Conservation (phyloP, 1,284 basidiomycete genomes). For the Blastosporella zonata region DNA sequence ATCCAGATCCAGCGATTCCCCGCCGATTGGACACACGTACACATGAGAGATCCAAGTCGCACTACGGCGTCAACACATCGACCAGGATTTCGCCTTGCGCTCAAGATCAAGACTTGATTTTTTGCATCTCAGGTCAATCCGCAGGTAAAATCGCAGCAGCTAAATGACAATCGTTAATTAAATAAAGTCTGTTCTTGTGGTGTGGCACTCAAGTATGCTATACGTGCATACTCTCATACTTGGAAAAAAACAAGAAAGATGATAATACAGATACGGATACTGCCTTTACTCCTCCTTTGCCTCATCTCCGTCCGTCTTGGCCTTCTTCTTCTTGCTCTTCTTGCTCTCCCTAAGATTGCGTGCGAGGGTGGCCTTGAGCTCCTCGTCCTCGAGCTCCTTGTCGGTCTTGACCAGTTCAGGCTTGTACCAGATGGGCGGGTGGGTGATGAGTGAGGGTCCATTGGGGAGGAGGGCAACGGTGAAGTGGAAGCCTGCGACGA, state of each 20-base stretch:
- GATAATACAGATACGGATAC: neutral
- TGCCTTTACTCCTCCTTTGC: slow-evolving; percentile 31
- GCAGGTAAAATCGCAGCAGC: no score
- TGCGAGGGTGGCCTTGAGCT: slow-evolving; percentile 75
- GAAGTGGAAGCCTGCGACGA: slow-evolving; percentile 94
- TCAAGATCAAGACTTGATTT: no score
- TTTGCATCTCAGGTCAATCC: no score
- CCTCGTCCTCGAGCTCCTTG: slow-evolving; percentile 86
- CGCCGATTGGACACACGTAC: neutral
- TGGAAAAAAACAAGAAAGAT: neutral
- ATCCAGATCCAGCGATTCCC: neutral
- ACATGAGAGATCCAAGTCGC: no score
- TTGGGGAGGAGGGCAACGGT: slow-evolving; percentile 87
- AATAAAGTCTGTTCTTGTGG: no score
- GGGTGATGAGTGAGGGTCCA: slow-evolving; percentile 83
- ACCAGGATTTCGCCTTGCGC: no score
- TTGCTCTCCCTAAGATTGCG: slow-evolving; percentile 85
- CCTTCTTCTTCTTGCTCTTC: slow-evolving; percentile 88
- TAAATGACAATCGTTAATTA: no score
- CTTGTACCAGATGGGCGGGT: slow-evolving; percentile 90
- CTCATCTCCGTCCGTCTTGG: slow-evolving; percentile 48
- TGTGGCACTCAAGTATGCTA: neutral
- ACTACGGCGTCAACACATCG: no score
- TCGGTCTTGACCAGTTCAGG: slow-evolving; percentile 86
- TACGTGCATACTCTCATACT: neutral